Evolutionary conservation across 2,329 filamentous ascomycete genomes (phyloP).

Genomic region (Colletotrichum kahawae): DNA sequence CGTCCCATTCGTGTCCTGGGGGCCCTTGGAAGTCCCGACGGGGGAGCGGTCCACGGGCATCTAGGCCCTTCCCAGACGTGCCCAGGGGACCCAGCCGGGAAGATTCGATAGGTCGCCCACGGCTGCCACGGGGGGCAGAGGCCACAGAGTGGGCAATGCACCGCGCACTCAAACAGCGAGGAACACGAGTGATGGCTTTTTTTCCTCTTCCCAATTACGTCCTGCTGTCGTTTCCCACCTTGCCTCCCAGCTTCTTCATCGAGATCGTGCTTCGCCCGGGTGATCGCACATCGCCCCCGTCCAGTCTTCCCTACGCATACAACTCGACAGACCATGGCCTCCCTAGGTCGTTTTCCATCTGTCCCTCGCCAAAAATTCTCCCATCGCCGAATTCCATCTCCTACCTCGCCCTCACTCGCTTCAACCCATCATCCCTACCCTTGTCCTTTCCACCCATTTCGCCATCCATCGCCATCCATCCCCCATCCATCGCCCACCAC

Average conservation of each 20-base stretch:
- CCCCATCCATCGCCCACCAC: background rate
- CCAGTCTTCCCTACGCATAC: background rate
- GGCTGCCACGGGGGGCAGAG: background rate
- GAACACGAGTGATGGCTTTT: background rate
- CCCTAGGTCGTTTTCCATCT: background rate
- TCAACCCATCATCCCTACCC: background rate
- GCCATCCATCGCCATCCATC: background rate
- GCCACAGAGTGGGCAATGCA: background rate
- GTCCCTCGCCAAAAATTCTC: background rate
- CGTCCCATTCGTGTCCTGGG: background rate
- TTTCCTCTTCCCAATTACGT: background rate
- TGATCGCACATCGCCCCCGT: background rate
- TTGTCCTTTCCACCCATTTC: background rate
- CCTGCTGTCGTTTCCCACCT: background rate
- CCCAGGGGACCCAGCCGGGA: background rate
- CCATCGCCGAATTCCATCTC: background rate
- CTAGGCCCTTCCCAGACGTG: slow-evolving; percentile 4
- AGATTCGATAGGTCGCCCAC: background rate
- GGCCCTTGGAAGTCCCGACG: slow-evolving; percentile 2
- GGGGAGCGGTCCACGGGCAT: slow-evolving; percentile 7
- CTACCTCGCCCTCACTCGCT: background rate
- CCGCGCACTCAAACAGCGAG: background rate
- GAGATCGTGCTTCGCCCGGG: background rate
- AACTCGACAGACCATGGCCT: background rate
- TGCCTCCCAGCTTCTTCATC: background rate